phyloP scores from a whole-genome alignment of 164 flowering plant genomes.

The Dillenia turbinata region DNA sequence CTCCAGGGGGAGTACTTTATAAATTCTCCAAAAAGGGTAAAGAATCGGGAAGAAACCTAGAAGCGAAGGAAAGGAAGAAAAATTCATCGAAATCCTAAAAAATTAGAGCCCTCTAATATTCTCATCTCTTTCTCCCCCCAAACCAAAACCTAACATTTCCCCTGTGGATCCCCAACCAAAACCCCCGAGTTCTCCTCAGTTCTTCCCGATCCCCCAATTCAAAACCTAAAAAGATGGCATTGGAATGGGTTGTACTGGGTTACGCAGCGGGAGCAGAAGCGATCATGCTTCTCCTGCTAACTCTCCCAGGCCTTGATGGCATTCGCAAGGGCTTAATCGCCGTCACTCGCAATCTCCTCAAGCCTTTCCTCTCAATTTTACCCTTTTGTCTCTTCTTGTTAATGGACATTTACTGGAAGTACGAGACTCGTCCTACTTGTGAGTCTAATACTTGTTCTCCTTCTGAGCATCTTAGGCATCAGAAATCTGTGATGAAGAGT shows the following conservation, averaged over 20 bases:
- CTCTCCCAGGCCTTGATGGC: constrained; percentile 31
- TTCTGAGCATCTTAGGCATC: constrained; percentile 65
- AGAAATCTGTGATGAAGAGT: constrained; percentile 91
- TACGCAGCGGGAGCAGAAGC: constrained; percentile 50
- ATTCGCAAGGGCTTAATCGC: constrained; percentile 34
- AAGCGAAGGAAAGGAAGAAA: too few relatives aligned
- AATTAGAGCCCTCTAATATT: too few relatives aligned
- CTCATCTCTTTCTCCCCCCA: too few relatives aligned
- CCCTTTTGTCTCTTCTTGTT: constrained; percentile 42
- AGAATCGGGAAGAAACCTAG: too few relatives aligned
- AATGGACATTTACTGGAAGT: constrained; percentile 50
- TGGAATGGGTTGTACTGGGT: constrained; percentile 46
- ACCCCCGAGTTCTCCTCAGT: neutral
- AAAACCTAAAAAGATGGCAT: constrained; percentile 21
- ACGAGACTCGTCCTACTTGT: constrained; percentile 36
- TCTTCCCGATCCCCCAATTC: neutral
- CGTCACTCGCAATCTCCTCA: constrained; percentile 31
- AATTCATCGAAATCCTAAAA: too few relatives aligned
- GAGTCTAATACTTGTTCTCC: constrained; percentile 31
- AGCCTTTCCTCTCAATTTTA: constrained; percentile 36
- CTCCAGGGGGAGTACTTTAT: too few relatives aligned
- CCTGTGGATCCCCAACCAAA: too few relatives aligned
- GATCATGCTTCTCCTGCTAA: constrained; percentile 39
- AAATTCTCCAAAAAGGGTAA: too few relatives aligned
- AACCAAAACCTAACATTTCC: too few relatives aligned